phyloP scores from a whole-genome alignment of 352 stramenopile genomes.

The Phytophthora tentaculata region DNA sequence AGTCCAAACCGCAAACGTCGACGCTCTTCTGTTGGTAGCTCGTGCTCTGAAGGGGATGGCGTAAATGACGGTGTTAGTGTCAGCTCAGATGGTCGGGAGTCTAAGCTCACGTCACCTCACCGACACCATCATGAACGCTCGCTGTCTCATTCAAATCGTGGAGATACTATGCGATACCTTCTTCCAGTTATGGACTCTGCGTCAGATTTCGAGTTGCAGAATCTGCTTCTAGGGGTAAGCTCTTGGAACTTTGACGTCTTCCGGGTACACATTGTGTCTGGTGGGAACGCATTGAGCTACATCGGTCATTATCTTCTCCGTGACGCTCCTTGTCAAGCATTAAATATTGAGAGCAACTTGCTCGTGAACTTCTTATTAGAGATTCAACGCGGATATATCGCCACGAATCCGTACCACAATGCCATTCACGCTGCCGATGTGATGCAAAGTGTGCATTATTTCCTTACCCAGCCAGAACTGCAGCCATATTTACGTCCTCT shows the following conservation, averaged over 20 bases:
- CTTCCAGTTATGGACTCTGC: constrained; percentile 62
- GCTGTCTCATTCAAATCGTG: constrained; percentile 31
- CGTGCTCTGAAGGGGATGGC: constrained; percentile 24
- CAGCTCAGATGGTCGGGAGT: constrained; percentile 13
- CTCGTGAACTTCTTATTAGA: constrained; percentile 82
- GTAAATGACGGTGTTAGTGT: constrained; percentile 4
- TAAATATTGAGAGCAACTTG: constrained; percentile 67
- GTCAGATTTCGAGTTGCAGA: constrained; percentile 75
- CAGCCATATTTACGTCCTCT: constrained; percentile 76
- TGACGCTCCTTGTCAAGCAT: constrained; percentile 58
- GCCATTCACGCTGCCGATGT: constrained; percentile 90
- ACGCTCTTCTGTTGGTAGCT: constrained; percentile 30
- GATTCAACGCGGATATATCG: constrained; percentile 84
- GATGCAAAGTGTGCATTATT: constrained; percentile 90
- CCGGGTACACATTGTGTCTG: constrained; percentile 67
- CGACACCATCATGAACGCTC: constrained; percentile 29
- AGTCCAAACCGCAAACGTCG: constrained; percentile 23
- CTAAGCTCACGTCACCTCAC: constrained; percentile 14
- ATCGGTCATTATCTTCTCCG: constrained; percentile 82
- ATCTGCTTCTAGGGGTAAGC: constrained; percentile 54
- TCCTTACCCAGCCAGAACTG: constrained; percentile 79
- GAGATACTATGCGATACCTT: constrained; percentile 71
- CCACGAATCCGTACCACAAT: constrained; percentile 91
- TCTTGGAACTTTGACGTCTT: constrained; percentile 87
- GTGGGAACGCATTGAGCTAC: constrained; percentile 75